Base-by-base conservation (phyloP, 2,329 filamentous ascomycete genomes). In the Bipolaris cookei region DNA sequence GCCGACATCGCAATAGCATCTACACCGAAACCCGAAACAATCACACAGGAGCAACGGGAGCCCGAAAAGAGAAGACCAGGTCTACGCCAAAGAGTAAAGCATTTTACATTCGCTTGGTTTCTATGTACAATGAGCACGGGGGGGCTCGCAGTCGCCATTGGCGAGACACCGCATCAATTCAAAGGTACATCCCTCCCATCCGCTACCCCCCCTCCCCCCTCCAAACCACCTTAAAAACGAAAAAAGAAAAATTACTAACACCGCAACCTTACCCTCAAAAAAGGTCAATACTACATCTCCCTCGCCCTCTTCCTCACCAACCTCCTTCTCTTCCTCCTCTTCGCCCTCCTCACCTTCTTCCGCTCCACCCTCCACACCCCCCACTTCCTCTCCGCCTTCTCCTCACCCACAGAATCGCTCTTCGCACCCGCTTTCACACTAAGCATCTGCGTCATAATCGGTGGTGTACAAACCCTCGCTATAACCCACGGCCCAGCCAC, bases 241-340 rank as follows among this genome's bases (percentile, higher is more conserved):
- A 42, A 21, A 18, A 7, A 11, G 18, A 7, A 39, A 20, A 41
- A 11, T 11, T 7, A 10, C 18, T 7, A 47, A 16, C 13, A 28
- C 25, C 1, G 6, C 8, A 25, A 25, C 7, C 21, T 21, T 4
- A 2, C 21, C 21, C 21, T 4, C 21, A 3, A 25, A 35, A 37
- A 49, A 49, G 82, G 82, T 11, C 78, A 84, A 10, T 69, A 78
- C 58, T 78, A 75, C 7, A 81, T 84, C 54, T 83, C 82, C 16
- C 78, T 82, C 32, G 65, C 80, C 45, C 68, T 84, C 53, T 84
- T 80, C 66, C 64, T 84, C 23, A 68, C 83, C 57, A 79, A 83
- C 67, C 69, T 84, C 3, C 48, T 78, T 47, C 67, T 81, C 38
- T 83, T 84, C 68, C 18, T 69, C 11, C 5, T 57, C 21, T 51